Conservation (phyloP, 2,329 filamentous ascomycete species). For the Xylaria sp. region DNA sequence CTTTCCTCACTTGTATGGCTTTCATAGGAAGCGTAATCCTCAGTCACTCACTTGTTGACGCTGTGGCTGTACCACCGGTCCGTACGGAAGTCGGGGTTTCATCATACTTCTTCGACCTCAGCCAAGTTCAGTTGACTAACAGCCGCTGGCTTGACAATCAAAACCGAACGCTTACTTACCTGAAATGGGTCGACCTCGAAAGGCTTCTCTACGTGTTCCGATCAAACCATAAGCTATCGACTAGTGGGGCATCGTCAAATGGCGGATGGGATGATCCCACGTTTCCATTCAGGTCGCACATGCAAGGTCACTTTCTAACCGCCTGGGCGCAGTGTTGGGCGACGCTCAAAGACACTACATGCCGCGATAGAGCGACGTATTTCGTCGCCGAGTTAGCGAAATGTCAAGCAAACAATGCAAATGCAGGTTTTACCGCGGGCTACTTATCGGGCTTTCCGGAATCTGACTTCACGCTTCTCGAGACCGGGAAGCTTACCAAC, state of each 20-base stretch:
- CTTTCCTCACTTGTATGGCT: conserved; percentile 3
- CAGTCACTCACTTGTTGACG: conserved; percentile 15
- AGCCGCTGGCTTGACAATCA: conserved; percentile 52
- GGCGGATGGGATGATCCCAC: conserved; percentile 60
- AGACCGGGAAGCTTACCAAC: conserved; percentile 50
- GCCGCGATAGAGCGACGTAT: conserved; percentile 51
- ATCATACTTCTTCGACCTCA: conserved; percentile 48
- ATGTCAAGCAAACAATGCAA: conserved; percentile 56
- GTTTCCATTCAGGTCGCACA: conserved; percentile 58
- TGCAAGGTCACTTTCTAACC: conserved; percentile 57
- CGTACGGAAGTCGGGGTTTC: conserved; percentile 42
- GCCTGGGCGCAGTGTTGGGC: conserved; percentile 58
- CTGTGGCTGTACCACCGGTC: conserved; percentile 37
- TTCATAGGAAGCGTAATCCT: conserved; percentile 16
- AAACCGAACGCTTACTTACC: conserved; percentile 53
- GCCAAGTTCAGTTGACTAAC: conserved; percentile 46
- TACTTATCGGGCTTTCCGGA: conserved; percentile 60
- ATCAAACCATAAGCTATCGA: conserved; percentile 52
- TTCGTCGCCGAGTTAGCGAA: conserved; percentile 55
- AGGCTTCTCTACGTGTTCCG: conserved; percentile 57
- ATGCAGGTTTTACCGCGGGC: conserved; percentile 50
- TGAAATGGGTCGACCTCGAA: conserved; percentile 52
- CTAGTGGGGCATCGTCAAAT: conserved; percentile 51
- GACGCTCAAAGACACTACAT: conserved; percentile 48
- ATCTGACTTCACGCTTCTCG: conserved; percentile 53